Percentiles rank a stretch among this genome's conserved stretches.
phyloP scores from a whole-genome alignment of 2,329 filamentous ascomycete genomes.

The Pseudogymnoascus sp. region DNA sequence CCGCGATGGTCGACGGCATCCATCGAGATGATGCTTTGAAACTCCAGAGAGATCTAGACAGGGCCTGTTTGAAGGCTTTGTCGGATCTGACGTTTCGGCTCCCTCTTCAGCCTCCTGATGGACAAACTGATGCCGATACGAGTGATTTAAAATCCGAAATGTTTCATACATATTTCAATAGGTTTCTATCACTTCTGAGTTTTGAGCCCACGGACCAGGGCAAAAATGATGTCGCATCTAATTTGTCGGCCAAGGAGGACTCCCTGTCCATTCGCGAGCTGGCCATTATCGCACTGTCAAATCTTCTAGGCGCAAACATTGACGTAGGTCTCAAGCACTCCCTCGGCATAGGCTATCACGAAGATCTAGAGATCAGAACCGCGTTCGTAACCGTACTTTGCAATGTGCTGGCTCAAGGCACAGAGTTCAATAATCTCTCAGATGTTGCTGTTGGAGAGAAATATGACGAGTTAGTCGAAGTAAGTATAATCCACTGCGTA shows the following conservation, averaged over 20 bases:
- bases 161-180: conserved; percentile 65
- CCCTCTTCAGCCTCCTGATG: conserved; percentile 57
- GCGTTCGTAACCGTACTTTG: conserved; percentile 63
- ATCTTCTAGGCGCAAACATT: conserved; percentile 62
- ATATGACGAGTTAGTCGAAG: conserved; percentile 57
- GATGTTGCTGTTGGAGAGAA: conserved; percentile 61
- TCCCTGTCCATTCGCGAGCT: conserved; percentile 50
- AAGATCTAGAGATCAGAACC: conserved; percentile 60
- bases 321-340: conserved; percentile 65
- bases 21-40: conserved; percentile 49
- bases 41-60: conserved; percentile 58
- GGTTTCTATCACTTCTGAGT: conserved; percentile 58
- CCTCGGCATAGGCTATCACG: conserved; percentile 61
- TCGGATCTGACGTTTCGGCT: conserved; percentile 58
- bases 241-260: conserved; percentile 43
- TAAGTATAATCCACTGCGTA: conserved; percentile 25
- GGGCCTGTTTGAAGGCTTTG: conserved; percentile 56
- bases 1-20: conserved; percentile 30
- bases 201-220: conserved; percentile 42
- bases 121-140: conserved; percentile 56
- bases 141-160: conserved; percentile 63
- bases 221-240: conserved; percentile 35
- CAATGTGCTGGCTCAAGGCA: conserved; percentile 64
- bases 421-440: conserved; percentile 61
- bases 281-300: conserved; percentile 60